These are phyloP conservation scores for Jimgerdemannia flammicorona DNA, from an alignment of 192 early-diverging fungal genomes.

Conservation along the genomic window DNA sequence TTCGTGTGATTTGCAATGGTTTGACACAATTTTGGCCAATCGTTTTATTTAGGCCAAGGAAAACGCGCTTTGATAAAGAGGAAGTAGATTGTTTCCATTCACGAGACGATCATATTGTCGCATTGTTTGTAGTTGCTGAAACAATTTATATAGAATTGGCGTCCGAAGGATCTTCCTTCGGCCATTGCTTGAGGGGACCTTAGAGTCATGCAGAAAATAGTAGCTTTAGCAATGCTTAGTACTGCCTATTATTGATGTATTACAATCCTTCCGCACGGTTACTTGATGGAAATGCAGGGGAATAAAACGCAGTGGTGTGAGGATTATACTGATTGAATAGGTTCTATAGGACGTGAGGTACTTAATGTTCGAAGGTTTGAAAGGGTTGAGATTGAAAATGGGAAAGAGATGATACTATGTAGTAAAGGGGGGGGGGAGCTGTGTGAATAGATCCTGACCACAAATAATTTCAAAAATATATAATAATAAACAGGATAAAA, in stretches of 20 bases:
- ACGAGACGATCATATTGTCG: neutral
- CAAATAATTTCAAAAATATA: too few species aligned
- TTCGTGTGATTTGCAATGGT: neutral
- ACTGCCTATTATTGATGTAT: too few species aligned
- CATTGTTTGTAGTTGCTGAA: neutral
- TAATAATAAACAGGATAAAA: too few species aligned
- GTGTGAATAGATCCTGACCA: neutral
- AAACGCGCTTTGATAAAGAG: slow-evolving; percentile 54
- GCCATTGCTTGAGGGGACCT: too few species aligned
- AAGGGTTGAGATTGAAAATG: neutral
- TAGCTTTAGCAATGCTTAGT: too few species aligned
- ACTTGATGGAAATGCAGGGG: too few species aligned
- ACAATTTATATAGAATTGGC: neutral
- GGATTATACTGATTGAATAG: too few species aligned
- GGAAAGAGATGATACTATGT: neutral
- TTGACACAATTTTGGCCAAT: neutral
- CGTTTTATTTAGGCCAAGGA: slow-evolving; percentile 43
- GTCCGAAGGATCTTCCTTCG: too few species aligned
- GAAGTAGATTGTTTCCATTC: slow-evolving; percentile 24
- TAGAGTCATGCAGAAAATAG: too few species aligned
- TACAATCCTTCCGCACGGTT: too few species aligned
- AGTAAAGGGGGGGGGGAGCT: neutral
- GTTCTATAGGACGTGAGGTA: neutral
- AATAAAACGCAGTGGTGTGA: too few species aligned
- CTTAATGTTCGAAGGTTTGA: neutral